These are phyloP conservation scores for Cytidiella melzeri DNA, from an alignment of 768 basidiomycete genomes.

Conservation along the genomic window DNA sequence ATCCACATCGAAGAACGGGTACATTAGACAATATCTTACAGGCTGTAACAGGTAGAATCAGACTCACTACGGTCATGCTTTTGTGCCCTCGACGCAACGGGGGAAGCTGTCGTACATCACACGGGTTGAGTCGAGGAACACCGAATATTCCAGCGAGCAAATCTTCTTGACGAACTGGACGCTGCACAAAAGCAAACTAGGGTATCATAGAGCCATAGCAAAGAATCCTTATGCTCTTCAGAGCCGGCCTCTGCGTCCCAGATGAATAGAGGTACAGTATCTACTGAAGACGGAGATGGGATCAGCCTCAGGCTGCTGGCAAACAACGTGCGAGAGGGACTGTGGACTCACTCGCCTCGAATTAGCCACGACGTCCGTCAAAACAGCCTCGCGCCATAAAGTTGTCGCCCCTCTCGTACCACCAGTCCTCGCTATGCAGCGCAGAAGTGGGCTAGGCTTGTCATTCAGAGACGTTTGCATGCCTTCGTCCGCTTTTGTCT, in stretches of 20 bases:
- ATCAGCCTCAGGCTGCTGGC: conserved; percentile 15
- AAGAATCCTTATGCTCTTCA: conserved; percentile 6
- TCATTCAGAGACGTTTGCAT: conserved; percentile 43
- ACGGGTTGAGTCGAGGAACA: conserved; percentile 60
- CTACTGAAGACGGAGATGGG: conserved; percentile 32
- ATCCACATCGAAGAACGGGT: conserved; percentile 26
- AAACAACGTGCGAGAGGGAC: not conserved
- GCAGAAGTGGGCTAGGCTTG: conserved; percentile 74
- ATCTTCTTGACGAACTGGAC: conserved; percentile 50
- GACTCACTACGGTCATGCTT: conserved; percentile 40
- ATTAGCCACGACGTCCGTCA: conserved; percentile 49
- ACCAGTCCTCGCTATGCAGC: conserved; percentile 67
- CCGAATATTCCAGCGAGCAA: conserved; percentile 58
- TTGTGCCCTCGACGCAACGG: conserved; percentile 62
- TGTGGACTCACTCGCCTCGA: conserved; percentile 45
- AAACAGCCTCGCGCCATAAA: conserved; percentile 65
- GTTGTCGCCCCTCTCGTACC: conserved; percentile 62
- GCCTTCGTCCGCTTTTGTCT: conserved; percentile 18
- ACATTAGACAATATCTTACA: not conserved
- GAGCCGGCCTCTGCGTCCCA: conserved; percentile 28
- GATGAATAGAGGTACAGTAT: conserved; percentile 46
- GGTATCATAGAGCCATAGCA: not conserved
- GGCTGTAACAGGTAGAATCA: not conserved
- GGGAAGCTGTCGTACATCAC: conserved; percentile 57
- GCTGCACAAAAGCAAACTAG: conserved; percentile 22